Evolutionary conservation across 768 basidiomycete species (phyloP).

Genomic region (Phylloporus rhodoxanthus): DNA sequence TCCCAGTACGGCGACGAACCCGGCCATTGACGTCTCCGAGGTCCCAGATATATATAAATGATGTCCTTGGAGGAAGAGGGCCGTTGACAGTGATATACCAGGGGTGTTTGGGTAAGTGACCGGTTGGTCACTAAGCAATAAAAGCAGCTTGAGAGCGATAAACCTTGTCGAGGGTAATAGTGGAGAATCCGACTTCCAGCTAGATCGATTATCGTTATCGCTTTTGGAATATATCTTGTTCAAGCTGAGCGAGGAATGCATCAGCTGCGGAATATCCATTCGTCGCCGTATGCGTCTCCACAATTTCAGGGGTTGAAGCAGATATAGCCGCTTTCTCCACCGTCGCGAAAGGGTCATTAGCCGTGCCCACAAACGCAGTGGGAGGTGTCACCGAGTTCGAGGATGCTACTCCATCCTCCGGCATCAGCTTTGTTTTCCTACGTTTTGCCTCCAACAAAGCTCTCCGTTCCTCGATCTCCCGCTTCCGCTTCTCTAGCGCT

Average conservation of each 20-base stretch:
- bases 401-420: slow-evolving; percentile 1
- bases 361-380: slow-evolving; percentile 11
- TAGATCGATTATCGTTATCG: slow-evolving; percentile 3
- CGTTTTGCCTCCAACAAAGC: slow-evolving; percentile 61
- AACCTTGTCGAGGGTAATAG: neutral
- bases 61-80: neutral
- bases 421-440: slow-evolving; percentile 39
- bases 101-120: slow-evolving; percentile 34
- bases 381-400: neutral
- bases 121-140: slow-evolving; percentile 42
- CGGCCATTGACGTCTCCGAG: too few species aligned
- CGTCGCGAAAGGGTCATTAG: slow-evolving; percentile 46
- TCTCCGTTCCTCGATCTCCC: slow-evolving; percentile 64
- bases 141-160: slow-evolving; percentile 37
- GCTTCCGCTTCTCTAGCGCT: slow-evolving; percentile 61
- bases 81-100: slow-evolving; percentile 27
- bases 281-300: slow-evolving; percentile 22
- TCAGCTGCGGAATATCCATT: slow-evolving; percentile 39
- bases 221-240: slow-evolving; percentile 48
- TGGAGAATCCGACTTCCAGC: neutral
- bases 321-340: slow-evolving; percentile 36
- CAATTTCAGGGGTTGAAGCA: slow-evolving; percentile 18
- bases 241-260: slow-evolving; percentile 59
- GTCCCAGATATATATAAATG: neutral
- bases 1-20: too few species aligned